A percentile compares a stretch with the other conserved stretches of the same genome.
These are phyloP conservation scores for Cucumis melo DNA, from an alignment of 306 rosid species.

Conservation along the genomic window DNA sequence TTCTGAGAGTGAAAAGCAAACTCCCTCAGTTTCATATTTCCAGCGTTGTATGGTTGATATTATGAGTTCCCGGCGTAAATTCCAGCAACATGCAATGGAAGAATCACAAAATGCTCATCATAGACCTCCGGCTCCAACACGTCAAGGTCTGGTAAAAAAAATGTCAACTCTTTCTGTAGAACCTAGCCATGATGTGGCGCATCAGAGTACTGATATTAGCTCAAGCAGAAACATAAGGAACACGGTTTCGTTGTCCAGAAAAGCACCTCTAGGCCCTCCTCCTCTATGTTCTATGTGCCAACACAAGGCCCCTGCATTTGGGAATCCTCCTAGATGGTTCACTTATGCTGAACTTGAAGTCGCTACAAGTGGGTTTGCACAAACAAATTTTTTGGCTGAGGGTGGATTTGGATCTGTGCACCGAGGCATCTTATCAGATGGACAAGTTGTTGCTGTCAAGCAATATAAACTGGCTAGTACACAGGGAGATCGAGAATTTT, in stretches of 20 bases:
- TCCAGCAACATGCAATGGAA: conserved; percentile 23
- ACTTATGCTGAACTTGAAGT: conserved; percentile 63
- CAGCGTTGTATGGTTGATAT: conserved; percentile 60
- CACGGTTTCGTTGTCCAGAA: conserved; percentile 45
- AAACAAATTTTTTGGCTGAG: conserved; percentile 83
- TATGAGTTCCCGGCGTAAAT: conserved; percentile 29
- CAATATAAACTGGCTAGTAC: conserved; percentile 78
- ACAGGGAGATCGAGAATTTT: conserved; percentile 91
- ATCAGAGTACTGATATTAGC: conserved; percentile 44
- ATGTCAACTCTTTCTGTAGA: conserved; percentile 39
- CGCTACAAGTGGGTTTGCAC: conserved; percentile 82
- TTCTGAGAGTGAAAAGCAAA: conserved; percentile 43
- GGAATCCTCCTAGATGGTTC: conserved; percentile 94
- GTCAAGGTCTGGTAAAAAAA: conserved; percentile 45
- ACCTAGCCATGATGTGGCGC: conserved; percentile 32
- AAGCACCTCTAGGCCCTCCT: conserved; percentile 65
- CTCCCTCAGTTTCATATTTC: conserved; percentile 46
- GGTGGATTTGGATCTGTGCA: conserved; percentile 97
- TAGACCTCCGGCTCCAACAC: conserved; percentile 31
- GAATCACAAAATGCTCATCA: conserved; percentile 22
- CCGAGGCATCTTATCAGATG: conserved; percentile 63
- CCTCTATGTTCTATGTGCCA: conserved; percentile 91
- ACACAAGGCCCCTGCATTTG: conserved; percentile 90
- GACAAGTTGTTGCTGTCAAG: conserved; percentile 82
- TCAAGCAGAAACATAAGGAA: conserved; percentile 68